These are phyloP conservation scores for Exobasidium cylindrosporum DNA, from an alignment of 1,284 basidiomycete genomes.

Conservation along the genomic window DNA sequence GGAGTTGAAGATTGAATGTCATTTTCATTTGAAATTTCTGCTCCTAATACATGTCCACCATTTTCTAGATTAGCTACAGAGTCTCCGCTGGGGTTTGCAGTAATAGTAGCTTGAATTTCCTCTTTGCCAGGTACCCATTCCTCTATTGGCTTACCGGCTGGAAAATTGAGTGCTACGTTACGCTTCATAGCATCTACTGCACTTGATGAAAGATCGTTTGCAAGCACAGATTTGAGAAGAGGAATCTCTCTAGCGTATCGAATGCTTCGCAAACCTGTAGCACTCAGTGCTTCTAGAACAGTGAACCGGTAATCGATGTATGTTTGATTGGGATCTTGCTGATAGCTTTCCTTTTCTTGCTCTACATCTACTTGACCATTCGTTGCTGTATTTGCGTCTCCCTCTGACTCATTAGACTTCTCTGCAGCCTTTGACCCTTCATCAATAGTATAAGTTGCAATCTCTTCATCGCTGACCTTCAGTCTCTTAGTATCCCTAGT, in stretches of 20 bases:
- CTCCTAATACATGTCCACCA: neutral
- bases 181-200: conserved; percentile 82
- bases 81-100: neutral
- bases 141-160: conserved; percentile 60
- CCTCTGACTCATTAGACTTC: neutral
- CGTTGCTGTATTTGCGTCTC: neutral
- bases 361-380: neutral
- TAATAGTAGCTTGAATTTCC: neutral
- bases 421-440: neutral
- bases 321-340: conserved; percentile 20
- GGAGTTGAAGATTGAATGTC: neutral
- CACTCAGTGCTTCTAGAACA: conserved; percentile 90
- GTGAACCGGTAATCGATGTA: conserved; percentile 70
- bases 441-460: too few relatives aligned
- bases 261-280: conserved; percentile 91
- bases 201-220: conserved; percentile 83
- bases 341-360: neutral
- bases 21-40: neutral
- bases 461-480: neutral
- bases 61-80: conserved; percentile 6
- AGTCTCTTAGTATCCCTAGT: neutral
- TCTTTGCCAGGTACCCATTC: conserved; percentile 24
- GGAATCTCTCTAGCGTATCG: conserved; percentile 98
- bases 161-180: conserved; percentile 84
- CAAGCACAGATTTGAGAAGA: conserved; percentile 81